Evolutionary conservation across 768 basidiomycete species (phyloP).

Genomic region (Boletales sp.): DNA sequence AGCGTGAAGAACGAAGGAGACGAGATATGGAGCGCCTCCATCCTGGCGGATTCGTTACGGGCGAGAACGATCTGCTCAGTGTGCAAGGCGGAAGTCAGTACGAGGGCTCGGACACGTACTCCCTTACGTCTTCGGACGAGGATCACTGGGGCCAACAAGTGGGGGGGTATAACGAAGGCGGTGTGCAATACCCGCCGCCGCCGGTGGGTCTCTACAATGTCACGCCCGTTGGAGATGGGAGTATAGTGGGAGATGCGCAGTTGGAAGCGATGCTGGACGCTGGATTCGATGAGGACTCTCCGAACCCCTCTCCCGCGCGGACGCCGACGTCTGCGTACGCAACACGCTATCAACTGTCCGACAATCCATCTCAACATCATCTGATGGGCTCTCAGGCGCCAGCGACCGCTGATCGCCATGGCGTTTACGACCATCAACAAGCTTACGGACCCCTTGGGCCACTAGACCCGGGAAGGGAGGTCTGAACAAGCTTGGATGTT

Average conservation of each 20-base stretch:
- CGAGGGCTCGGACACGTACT: conserved; percentile 78
- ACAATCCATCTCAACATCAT: conserved; percentile 41
- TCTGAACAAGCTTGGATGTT: conserved; percentile 31
- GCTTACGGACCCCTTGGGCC: conserved; percentile 55
- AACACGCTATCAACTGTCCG: conserved; percentile 61
- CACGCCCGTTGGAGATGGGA: conserved; percentile 26
- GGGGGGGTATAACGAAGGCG: conserved; percentile 91
- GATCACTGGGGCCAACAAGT: conserved; percentile 97
- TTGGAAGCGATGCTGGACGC: conserved; percentile 90
- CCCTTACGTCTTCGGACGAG: conserved; percentile 84
- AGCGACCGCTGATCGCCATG: neutral
- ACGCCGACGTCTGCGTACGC: conserved; percentile 35
- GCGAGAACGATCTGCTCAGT: conserved; percentile 61
- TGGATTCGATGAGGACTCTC: conserved; percentile 71
- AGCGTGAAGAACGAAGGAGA: conserved; percentile 79
- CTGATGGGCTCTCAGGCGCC: conserved; percentile 18
- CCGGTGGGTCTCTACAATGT: conserved; percentile 64
- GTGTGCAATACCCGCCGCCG: conserved; percentile 75
- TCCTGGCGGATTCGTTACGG: conserved; percentile 60
- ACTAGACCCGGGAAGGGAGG: conserved; percentile 54
- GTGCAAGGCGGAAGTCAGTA: conserved; percentile 61
- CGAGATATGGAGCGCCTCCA: conserved; percentile 78
- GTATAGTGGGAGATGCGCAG: conserved; percentile 64
- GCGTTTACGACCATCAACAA: conserved; percentile 36
- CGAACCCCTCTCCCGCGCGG: conserved; percentile 45